Base-by-base conservation (phyloP, 2,329 filamentous ascomycete genomes). In the Pyrenophora graminea region DNA sequence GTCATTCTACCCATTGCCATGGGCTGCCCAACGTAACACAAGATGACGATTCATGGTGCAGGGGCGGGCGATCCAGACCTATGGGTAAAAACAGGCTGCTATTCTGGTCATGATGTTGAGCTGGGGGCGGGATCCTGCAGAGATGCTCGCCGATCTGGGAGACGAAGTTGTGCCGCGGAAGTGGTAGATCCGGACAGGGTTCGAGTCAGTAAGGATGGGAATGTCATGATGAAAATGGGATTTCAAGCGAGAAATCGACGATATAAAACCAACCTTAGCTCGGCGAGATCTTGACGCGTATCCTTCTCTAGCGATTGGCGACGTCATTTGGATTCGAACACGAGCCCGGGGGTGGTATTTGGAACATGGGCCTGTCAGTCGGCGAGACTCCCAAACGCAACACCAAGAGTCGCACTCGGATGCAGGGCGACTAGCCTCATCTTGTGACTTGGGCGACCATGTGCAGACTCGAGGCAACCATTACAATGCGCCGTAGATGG, bases 101-200 rank as follows among this genome's bases (percentile, higher is more conserved):
- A 48, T 39, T 51, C 39, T 43, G 27, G 36, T 51, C 39, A 42
- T 25, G 39, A 39, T 30, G 25, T 34, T 33, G 19, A 30, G 13
- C 39, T 27, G 38, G 48, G 48, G 39, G 25, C 25, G n/a, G 27
- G 32, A 48, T 48, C 44, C 44, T 13, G 32, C 17, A 44, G 36
- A 31, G 38, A 34, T 45, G 13, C n/a, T 51, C 48, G 44, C 23
- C 48, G 44, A 51, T 51, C 44, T 43, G 45, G 27, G 27, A 51
- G 23, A 32, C 32, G 37, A 21, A 27, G 38, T 34, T 47, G 43
- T 25, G 43, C 33, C 44, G 48, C 48, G 48, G 48, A 40, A n/a
- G n/a, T 48, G 44, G 44, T 10, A 42, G 48, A 51, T 48, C 38
- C 48, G 44, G 48, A 42, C 48, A 30, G 48, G 44, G 44, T 41